These are phyloP conservation scores for Coemansia sp. DNA, from an alignment of 192 early-diverging fungal species.

Conservation along the genomic window DNA sequence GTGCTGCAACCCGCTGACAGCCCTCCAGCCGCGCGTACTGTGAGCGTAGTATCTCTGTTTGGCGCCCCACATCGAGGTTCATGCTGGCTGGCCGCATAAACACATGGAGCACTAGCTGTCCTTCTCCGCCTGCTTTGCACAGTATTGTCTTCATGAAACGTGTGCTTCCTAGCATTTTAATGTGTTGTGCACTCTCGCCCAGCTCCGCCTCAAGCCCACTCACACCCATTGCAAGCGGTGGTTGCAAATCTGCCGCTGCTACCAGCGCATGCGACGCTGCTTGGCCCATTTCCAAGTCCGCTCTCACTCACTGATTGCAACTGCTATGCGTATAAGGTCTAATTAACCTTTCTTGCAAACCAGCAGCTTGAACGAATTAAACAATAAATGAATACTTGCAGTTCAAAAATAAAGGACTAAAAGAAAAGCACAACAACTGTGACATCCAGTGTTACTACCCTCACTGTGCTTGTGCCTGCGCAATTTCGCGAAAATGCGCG, in stretches of 20 bases:
- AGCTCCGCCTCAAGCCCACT: slow-evolving; percentile 45
- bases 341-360: too few species aligned
- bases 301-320: neutral
- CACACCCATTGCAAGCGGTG: slow-evolving; percentile 48
- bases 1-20: slow-evolving; percentile 77
- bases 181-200: slow-evolving; percentile 48
- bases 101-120: slow-evolving; percentile 85
- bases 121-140: slow-evolving; percentile 72
- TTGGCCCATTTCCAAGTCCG: slow-evolving; percentile 29
- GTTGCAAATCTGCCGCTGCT: slow-evolving; percentile 49
- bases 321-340: neutral
- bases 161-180: slow-evolving; percentile 72
- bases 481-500: neutral
- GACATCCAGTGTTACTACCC: neutral
- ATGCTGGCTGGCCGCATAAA: slow-evolving; percentile 82
- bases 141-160: slow-evolving; percentile 95
- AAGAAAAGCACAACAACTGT: neutral
- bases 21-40: slow-evolving; percentile 55
- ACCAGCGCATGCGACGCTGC: slow-evolving; percentile 51
- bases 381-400: neutral
- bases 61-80: slow-evolving; percentile 42
- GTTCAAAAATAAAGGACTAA: neutral
- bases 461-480: neutral
- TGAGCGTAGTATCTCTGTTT: slow-evolving; percentile 28
- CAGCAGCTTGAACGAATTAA: neutral